A percentile compares a stretch with the other conserved stretches of the same genome.
phyloP scores from a whole-genome alignment of 768 basidiomycete species.

The Mycena epipterygia region DNA sequence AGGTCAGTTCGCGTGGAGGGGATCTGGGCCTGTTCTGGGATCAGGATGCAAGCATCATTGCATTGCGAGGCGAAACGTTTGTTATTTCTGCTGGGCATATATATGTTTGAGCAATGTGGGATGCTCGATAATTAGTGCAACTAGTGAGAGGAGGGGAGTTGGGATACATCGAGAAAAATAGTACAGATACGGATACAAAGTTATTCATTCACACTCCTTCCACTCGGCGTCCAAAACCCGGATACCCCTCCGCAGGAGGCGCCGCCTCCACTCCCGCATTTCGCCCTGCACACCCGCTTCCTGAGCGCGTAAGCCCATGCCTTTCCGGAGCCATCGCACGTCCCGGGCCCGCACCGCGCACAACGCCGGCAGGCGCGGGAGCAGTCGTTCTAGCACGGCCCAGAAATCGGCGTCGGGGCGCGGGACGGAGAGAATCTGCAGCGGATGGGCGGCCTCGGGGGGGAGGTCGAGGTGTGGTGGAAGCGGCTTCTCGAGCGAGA shows the following conservation, averaged over 20 bases:
- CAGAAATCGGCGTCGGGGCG: constrained; percentile 77
- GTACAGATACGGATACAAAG: constrained; percentile 1
- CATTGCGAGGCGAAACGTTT: constrained; percentile 52
- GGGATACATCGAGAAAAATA: not conserved
- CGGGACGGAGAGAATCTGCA: constrained; percentile 81
- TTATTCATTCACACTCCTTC: constrained; percentile 57
- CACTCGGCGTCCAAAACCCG: constrained; percentile 81
- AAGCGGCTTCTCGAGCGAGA: constrained; percentile 80
- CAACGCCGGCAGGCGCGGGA: constrained; percentile 71
- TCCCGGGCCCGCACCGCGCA: constrained; percentile 72
- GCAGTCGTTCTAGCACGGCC: constrained; percentile 63
- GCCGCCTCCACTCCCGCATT: constrained; percentile 79
- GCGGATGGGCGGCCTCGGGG: constrained; percentile 48
- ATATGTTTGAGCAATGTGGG: constrained; percentile 17
- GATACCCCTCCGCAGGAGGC: constrained; percentile 70
- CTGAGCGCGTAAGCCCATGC: constrained; percentile 74
- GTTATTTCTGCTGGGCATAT: constrained; percentile 52
- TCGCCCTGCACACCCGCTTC: constrained; percentile 86
- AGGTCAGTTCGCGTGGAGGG: constrained; percentile 67
- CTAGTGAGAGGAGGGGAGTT: not conserved
- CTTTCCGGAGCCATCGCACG: constrained; percentile 79
- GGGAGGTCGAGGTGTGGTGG: constrained; percentile 60
- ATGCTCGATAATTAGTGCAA: no score
- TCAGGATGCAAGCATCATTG: constrained; percentile 45
- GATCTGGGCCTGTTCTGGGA: constrained; percentile 57